Base-by-base conservation (phyloP, 805 yeast genomes). In the Metschnikowia cubensis region DNA sequence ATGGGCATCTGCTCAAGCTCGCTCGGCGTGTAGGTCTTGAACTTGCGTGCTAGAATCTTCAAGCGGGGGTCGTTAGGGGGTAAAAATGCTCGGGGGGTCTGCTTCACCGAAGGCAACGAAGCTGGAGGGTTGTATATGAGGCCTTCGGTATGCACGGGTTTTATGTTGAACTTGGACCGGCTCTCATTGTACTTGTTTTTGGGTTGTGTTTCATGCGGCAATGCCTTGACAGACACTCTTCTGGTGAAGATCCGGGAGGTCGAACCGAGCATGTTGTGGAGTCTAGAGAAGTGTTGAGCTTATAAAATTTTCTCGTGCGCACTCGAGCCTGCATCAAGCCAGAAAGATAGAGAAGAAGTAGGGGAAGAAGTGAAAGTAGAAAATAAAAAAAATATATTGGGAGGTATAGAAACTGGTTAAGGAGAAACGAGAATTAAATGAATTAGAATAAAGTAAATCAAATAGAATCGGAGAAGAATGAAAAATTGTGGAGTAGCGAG, bases 21-120 rank as follows among this genome's bases (percentile, higher is more conserved):
- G 40, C 68, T 67, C 33, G 59, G 57, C 14, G 70, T 64, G 58
- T 63, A 69, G 1, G 56, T 47, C 63, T 67, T 61, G 37, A 50
- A 52, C 22, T 55, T 54, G 20, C 65, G 64, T 8, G 67, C 60
- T 34, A 66, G 56, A 10, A 74, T 58, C 2, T 64, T 68, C 47
- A 75, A 73, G 56, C 94, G 77, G 39, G 82, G 81, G 61, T 87
- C 89, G 38, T 65, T 67, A 5, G 68, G 55, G 10, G 94, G 89
- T 50, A 88, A 65, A 63, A 88, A 88, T 2, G 83, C 81, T 47
- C 74, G 75, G 15, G 96, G 95, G 2, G 94, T 84, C 63, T 71
- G 77, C 66, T 80, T 69, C 50, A 75, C 69, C 11, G 78, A 67
- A 25, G 84, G 74, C 50, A 59, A 56, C 34, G 76, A 58, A 13